Evolutionary conservation across 805 yeast species (phyloP), one percentile per base, ranked within the genome.

Genomic region (Candida maesae): DNA sequence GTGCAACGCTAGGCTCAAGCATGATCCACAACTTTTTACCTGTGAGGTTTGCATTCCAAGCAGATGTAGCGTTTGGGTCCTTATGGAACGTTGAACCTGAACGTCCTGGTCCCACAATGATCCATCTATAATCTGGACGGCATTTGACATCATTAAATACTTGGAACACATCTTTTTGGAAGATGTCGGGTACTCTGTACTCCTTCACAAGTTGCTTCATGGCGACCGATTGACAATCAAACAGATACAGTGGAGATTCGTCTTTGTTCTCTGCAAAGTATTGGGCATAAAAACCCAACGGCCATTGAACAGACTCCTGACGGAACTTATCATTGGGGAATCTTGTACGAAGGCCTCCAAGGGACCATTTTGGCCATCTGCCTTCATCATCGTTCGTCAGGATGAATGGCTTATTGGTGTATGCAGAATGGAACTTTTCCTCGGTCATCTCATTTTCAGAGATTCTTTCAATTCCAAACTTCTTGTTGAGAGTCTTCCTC

Each of bases 81-180:
- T 90, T 89, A 60, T 89, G 97, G 61, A 88, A 89, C 0, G 95
- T 84, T 1, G 95, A 85, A 0, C 96, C 97, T 7, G 88, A 79
- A 36, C 95, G 63, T 16, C 66, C 68, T 2, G 95, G 89, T 0
- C 97, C 97, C 7, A 84, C 73, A 35, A 90, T 90, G 17, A 89
- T 65, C 97, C 97, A 89, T n/a, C 91, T 75, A 59, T 84, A 83
- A 60, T 89, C 96, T 1, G 97, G 97, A 36, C 96, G 68, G 51
- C 84, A 80, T 6, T 36, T 23, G 1, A 49, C 45, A n/a, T 41
- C 45, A 51, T 50, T 59, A 42, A 83, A 74, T n/a, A 78, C 59
- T 18, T 68, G 70, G 61, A 86, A 86, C 34, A 74, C 69, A 59
- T 86, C 95, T 14, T 68, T 53, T 33, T 70, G 65, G 52, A 84